Percentiles rank a stretch among this genome's conserved stretches.
Conservation (phyloP, 257 asterid species). For the Agastache rugosa region DNA sequence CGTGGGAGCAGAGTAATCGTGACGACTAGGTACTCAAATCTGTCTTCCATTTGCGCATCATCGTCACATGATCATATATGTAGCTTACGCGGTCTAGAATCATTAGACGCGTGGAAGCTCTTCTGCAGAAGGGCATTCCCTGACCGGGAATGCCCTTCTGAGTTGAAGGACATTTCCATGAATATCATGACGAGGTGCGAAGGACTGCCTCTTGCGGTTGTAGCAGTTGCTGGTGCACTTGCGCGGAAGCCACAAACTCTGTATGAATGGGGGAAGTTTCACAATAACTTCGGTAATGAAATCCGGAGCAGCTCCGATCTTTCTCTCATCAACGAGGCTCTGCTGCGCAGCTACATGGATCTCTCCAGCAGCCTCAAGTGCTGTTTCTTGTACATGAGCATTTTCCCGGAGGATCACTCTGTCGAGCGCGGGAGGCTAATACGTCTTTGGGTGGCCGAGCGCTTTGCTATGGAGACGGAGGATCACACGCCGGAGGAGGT, state of each 20-base stretch:
- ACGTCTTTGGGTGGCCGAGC: constrained; percentile 62
- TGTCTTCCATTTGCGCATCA: constrained; percentile 44
- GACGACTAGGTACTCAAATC: constrained; percentile 45
- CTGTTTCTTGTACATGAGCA: constrained; percentile 52
- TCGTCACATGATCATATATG: constrained; percentile 18
- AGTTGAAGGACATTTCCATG: constrained; percentile 34
- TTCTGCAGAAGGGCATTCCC: constrained; percentile 58
- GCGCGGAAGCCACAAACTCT: constrained; percentile 31
- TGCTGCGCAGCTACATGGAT: constrained; percentile 47
- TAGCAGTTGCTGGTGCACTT: constrained; percentile 49
- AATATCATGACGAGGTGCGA: constrained; percentile 42
- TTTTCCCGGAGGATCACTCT: constrained; percentile 52
- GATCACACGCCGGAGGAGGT: constrained; percentile 47
- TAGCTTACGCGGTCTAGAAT: constrained; percentile 24
- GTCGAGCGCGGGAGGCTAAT: constrained; percentile 48
- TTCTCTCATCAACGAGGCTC: constrained; percentile 19
- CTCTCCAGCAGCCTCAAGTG: constrained; percentile 53
- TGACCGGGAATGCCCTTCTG: constrained; percentile 46
- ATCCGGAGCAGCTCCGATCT: constrained; percentile 26
- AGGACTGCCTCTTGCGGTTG: constrained; percentile 52
- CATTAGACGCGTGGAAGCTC: constrained; percentile 49
- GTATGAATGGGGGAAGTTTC: constrained; percentile 40
- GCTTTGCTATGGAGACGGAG: constrained; percentile 38
- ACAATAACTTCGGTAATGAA: constrained; percentile 36
- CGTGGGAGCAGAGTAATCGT: constrained; percentile 54